Evolutionary conservation across 345 rosid genomes (phyloP).

Genomic region (Noccaea caerulescens): DNA sequence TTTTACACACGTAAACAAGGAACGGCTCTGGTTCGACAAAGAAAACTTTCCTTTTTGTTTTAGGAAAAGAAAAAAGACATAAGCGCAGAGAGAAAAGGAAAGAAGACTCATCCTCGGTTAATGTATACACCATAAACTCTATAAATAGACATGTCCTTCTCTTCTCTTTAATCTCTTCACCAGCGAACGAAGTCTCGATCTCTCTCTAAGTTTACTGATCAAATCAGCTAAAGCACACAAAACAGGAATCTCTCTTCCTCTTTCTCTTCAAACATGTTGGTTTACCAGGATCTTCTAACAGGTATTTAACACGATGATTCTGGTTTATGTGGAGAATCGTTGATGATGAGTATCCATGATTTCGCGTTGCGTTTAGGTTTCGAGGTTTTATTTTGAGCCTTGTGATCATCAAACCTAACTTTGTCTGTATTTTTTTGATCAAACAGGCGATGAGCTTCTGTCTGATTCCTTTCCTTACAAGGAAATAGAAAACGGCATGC

Average conservation of each 20-base stretch:
- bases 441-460: slow-evolving; percentile 80
- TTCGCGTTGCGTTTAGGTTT: neutral
- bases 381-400: neutral
- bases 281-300: slow-evolving; percentile 68
- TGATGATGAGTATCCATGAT: neutral
- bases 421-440: neutral
- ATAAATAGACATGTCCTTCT: slow-evolving; percentile 11
- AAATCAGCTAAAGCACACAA: neutral
- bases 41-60: neutral
- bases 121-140: slow-evolving; percentile 1
- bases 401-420: slow-evolving; percentile 7
- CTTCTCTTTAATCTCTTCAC: neutral
- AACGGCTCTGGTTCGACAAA: slow-evolving; percentile 4
- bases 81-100: slow-evolving; percentile 20
- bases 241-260: neutral
- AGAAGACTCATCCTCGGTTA: neutral
- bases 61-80: neutral
- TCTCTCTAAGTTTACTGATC: slow-evolving; percentile 1
- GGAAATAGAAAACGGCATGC: slow-evolving; percentile 63
- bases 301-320: slow-evolving; percentile 40
- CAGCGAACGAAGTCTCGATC: neutral
- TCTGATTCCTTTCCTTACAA: slow-evolving; percentile 85
- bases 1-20: neutral
- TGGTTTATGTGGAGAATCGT: neutral
- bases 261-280: slow-evolving; percentile 59